Evolutionary conservation across 2,329 filamentous ascomycete genomes (phyloP).

Genomic region (Penicillium sclerotiorum): DNA sequence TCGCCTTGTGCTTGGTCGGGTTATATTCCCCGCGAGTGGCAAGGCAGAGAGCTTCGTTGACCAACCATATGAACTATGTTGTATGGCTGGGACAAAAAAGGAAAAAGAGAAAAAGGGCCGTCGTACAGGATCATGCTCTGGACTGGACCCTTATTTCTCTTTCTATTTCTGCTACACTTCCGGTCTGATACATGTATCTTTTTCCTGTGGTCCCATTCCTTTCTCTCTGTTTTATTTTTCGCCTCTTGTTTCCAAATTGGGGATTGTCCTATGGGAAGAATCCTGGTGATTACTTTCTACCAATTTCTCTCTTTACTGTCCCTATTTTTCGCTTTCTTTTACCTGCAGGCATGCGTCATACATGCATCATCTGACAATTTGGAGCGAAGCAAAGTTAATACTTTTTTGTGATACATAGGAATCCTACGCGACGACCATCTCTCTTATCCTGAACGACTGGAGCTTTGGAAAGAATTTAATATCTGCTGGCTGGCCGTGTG

Average conservation of each 20-base stretch:
- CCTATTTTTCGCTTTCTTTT: not conserved
- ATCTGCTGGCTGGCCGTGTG: conserved; percentile 83
- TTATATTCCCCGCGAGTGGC: conserved; percentile 4
- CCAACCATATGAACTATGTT: not conserved
- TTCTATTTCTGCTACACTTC: not conserved
- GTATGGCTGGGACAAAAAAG: not conserved
- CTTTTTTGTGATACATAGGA: conserved; percentile 56
- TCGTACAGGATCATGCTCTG: conserved; percentile 18
- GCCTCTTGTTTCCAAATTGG: not conserved
- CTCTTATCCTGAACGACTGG: conserved; percentile 74
- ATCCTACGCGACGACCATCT: conserved; percentile 80
- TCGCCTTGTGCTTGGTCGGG: not conserved
- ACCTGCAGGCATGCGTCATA: conserved; percentile 17
- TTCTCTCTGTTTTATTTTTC: not conserved
- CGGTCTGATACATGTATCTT: too few relatives aligned
- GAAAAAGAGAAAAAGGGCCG: not conserved
- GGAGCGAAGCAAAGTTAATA: conserved; percentile 19
- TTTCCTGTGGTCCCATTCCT: too few relatives aligned
- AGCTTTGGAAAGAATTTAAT: conserved; percentile 94
- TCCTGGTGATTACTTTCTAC: not conserved
- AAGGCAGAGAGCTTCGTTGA: conserved; percentile 4
- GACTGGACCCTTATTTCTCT: conserved; percentile 15
- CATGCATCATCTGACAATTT: conserved; percentile 17
- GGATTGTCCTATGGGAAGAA: not conserved
- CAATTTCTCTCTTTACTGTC: conserved; percentile 1